Evolutionary conservation across 2,329 filamentous ascomycete genomes (phyloP), one percentile per base, ranked within the genome.

Genomic region (Aureobasidium mangrovei): DNA sequence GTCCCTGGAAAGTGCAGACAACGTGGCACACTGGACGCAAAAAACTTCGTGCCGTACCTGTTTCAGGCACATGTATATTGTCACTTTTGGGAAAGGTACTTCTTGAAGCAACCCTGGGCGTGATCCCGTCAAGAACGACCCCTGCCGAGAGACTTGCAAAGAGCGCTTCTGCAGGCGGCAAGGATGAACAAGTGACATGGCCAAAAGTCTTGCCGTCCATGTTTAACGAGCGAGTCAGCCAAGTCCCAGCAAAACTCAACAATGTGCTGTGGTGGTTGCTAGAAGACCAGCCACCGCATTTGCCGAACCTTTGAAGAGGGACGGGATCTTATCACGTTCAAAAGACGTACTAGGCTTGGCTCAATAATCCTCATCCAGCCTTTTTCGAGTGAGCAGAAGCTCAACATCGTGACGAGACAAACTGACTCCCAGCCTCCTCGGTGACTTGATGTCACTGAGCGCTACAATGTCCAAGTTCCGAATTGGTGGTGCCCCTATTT

Each of bases 271-370:
- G 18, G 18, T 18, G 18, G 18, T 46, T 35, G 31, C 36, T 28
- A 7, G n/a, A 32, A 38, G 18, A 40, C 36, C 46, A 49, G 36
- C 46, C 46, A 49, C 28, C 6, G 18, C n/a, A 39, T 49, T 26
- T 27, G 32, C 10, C 27, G 26, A 18, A 10, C 26, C 10, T 31
- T 29, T 12, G 3, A 12, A 10, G 4, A 26, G 10, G 10, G 28
- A 51, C 38, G 47, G 47, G 47, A 51, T 42, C 38, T 51, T 42
- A 51, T 51, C 47, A 24, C 28, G 4, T 3, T 33, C n/a, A 12
- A 51, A 24, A 35, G 10, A 7, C 36, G 36, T 12, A 18, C 7
- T 7, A 40, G 32, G 31, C 35, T 33, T 49, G 46, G 45, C 44
- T 47, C 33, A 38, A 28, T 4, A 28, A 3, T 24, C 28, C 26